phyloP scores from a whole-genome alignment of 192 early-diverging fungal species.

The Coemansia sp. region DNA sequence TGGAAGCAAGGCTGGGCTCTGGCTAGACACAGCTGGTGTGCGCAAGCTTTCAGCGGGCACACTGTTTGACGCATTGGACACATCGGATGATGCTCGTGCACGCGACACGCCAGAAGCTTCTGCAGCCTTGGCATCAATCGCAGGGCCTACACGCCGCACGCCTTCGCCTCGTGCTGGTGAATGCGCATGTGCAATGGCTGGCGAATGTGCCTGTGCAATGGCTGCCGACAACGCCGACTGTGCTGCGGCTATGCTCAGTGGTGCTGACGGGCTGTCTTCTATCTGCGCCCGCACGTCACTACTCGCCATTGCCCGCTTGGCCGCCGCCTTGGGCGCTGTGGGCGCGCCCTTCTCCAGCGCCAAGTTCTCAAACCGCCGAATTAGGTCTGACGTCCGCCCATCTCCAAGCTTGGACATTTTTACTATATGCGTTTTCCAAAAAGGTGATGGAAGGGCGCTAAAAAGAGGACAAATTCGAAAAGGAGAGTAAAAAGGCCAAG shows the following conservation, averaged over 20 bases:
- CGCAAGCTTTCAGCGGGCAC: too few species aligned
- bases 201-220: constrained; percentile 11
- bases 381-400: constrained; percentile 45
- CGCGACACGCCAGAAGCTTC: constrained; percentile 2
- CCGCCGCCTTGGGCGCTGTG: constrained; percentile 17
- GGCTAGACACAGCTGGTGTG: too few species aligned
- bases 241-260: constrained; percentile 8
- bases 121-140: neutral
- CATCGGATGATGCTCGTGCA: constrained; percentile 11
- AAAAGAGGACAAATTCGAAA: too few species aligned
- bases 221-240: constrained; percentile 19
- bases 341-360: constrained; percentile 25
- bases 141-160: too few species aligned
- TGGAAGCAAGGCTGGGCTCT: too few species aligned
- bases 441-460: too few species aligned
- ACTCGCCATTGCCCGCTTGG: neutral
- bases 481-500: too few species aligned
- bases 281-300: neutral
- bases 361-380: constrained; percentile 41
- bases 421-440: too few species aligned
- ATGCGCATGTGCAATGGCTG: constrained; percentile 7
- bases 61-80: neutral
- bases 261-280: neutral
- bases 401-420: constrained; percentile 23
- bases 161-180: neutral